Conservation (phyloP, 108 stramenopile species). For the Aurantiochytrium sp. region DNA sequence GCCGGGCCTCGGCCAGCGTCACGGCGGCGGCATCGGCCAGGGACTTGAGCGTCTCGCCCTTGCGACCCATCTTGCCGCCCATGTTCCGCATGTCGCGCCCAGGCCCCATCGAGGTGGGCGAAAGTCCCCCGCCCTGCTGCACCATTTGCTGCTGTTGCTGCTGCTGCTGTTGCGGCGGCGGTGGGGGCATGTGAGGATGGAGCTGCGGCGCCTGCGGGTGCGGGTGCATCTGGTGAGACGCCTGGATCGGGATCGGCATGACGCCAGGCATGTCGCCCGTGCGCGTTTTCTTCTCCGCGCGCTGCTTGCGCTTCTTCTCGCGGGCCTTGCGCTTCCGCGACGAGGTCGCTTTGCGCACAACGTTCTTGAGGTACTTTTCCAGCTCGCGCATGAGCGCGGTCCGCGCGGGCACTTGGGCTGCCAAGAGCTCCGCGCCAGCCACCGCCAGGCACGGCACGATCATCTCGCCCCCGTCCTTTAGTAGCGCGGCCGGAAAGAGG, state of each 20-base stretch:
- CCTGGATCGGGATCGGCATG: neutral
- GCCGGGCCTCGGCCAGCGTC: neutral
- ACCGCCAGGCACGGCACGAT: neutral
- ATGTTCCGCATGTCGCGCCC: too few relatives aligned
- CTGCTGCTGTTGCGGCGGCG: neutral
- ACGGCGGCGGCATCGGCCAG: neutral
- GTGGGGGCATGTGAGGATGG: neutral
- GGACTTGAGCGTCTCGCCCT: neutral
- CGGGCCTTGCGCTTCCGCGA: neutral
- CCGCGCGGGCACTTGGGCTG: neutral
- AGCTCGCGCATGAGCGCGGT: neutral
- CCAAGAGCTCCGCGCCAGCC: neutral
- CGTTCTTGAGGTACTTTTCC: neutral
- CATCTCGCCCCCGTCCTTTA: neutral
- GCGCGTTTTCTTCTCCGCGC: neutral
- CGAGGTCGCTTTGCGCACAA: neutral
- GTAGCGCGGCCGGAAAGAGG: neutral
- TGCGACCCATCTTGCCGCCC: neutral
- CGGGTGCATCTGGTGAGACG: neutral
- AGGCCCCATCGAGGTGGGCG: too few relatives aligned
- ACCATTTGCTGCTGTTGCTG: too few relatives aligned
- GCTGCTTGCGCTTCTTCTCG: slow-evolving; percentile 15
- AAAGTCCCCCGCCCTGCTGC: too few relatives aligned
- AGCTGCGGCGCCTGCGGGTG: neutral
- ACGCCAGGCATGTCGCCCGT: neutral